These are phyloP conservation scores for Aspergillus hancockii DNA, from an alignment of 495 filamentous ascomycete genomes.

Conservation along the genomic window DNA sequence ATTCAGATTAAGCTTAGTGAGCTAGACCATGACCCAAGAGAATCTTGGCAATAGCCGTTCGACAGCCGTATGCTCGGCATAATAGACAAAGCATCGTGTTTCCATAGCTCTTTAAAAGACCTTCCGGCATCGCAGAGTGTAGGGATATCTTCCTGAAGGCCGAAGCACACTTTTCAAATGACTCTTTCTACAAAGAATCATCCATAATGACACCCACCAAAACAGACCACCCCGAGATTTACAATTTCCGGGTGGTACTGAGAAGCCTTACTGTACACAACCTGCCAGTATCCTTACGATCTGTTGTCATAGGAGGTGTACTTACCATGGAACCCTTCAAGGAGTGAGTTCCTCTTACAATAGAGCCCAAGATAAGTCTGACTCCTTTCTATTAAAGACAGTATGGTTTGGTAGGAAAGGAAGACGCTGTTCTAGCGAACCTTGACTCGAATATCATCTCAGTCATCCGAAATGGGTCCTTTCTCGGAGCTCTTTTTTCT, in stretches of 20 bases:
- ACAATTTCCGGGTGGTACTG: neutral
- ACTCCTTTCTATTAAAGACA: neutral
- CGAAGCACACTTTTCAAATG: neutral
- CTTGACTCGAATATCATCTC: neutral
- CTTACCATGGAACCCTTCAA: slow-evolving; percentile 1
- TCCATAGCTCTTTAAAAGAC: too few species aligned
- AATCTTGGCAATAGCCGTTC: neutral
- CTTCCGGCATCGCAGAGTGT: too few species aligned
- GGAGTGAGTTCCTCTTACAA: neutral
- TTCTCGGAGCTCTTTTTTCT: neutral
- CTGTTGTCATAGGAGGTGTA: neutral
- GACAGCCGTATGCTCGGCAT: neutral
- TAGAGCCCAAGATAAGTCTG: neutral
- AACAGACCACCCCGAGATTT: neutral
- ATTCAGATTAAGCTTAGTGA: too few species aligned
- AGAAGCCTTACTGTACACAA: neutral
- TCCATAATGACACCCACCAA: neutral
- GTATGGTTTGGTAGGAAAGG: neutral
- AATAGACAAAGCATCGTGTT: too few species aligned
- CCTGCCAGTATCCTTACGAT: neutral
- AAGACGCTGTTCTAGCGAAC: neutral
- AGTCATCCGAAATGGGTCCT: neutral
- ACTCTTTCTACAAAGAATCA: neutral
- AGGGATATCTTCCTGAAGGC: too few species aligned
- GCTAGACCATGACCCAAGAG: too few species aligned